These are phyloP conservation scores for Uromyces viciae-fabae DNA, from an alignment of 1,284 basidiomycete genomes.

Conservation along the genomic window DNA sequence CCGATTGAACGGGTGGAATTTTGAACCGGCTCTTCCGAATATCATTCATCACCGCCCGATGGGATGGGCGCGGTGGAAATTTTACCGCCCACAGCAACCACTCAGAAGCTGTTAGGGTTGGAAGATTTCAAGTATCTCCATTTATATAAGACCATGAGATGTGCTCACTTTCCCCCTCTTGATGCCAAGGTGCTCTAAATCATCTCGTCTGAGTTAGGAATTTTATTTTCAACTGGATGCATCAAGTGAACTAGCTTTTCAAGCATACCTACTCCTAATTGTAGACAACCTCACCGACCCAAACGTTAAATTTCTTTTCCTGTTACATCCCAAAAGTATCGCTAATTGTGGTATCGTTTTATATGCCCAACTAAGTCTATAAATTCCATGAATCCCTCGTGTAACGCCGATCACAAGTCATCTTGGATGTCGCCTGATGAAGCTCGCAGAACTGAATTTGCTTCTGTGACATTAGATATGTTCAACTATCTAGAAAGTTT, in stretches of 20 bases:
- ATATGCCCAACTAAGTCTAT: not conserved
- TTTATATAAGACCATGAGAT: slow-evolving; percentile 20
- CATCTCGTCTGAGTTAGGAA: slow-evolving; percentile 6
- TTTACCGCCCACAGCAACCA: slow-evolving; percentile 18
- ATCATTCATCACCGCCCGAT: no score
- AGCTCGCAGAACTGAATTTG: slow-evolving; percentile 22
- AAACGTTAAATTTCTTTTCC: not conserved
- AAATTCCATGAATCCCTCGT: slow-evolving; percentile 10
- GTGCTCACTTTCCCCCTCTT: not conserved
- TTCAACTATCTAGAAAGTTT: slow-evolving; percentile 14
- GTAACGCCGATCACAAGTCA: slow-evolving; percentile 16
- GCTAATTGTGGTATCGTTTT: not conserved
- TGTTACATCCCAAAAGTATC: not conserved
- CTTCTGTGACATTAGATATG: slow-evolving; percentile 2
- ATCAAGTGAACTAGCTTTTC: not conserved
- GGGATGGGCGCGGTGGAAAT: not conserved
- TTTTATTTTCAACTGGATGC: not conserved
- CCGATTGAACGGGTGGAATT: no score
- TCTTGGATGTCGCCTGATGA: slow-evolving; percentile 18
- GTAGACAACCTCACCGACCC: not conserved
- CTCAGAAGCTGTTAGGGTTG: not conserved
- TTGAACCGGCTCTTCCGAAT: not conserved
- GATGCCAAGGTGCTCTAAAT: not conserved
- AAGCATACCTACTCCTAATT: not conserved
- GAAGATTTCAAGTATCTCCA: not conserved